Conservation (phyloP, 2,329 filamentous ascomycete genomes). For the Alternaria sp. region DNA sequence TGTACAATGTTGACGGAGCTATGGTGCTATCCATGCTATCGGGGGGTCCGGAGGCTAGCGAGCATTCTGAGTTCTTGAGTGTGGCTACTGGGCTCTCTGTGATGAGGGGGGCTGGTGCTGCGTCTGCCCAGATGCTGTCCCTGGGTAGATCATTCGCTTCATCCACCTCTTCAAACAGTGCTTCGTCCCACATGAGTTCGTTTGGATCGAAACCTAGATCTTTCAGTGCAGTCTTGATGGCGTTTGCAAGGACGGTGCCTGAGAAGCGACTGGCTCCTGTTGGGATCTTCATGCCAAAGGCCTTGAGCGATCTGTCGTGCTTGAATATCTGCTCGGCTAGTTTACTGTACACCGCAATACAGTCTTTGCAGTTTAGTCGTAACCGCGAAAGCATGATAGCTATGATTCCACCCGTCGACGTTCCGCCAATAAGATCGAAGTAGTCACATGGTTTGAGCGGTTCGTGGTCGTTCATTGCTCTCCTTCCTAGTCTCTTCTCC, state of each 20-base stretch:
- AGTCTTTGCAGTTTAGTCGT: slow-evolving; percentile 49
- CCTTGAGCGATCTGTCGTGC: slow-evolving; percentile 47
- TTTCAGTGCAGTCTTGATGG: slow-evolving; percentile 47
- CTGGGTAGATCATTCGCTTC: slow-evolving; percentile 32
- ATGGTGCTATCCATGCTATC: slow-evolving; percentile 4
- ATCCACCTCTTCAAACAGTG: slow-evolving; percentile 49
- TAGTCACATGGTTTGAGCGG: slow-evolving; percentile 52
- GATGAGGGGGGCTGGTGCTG: slow-evolving; percentile 26
- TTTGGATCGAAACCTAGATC: slow-evolving; percentile 46
- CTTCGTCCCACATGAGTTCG: slow-evolving; percentile 54
- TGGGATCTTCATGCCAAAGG: slow-evolving; percentile 49
- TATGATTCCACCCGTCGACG: slow-evolving; percentile 53
- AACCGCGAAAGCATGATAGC: slow-evolving; percentile 52
- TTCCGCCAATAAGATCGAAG: slow-evolving; percentile 53
- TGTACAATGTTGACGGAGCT: slow-evolving; percentile 17
- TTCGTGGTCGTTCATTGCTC: slow-evolving; percentile 36
- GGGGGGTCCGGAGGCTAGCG: slow-evolving; percentile 19
- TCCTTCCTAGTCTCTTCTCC: slow-evolving; percentile 48
- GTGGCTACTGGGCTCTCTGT: slow-evolving; percentile 42
- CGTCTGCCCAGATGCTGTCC: slow-evolving; percentile 50
- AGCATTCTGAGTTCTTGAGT: slow-evolving; percentile 25
- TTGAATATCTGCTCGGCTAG: slow-evolving; percentile 51
- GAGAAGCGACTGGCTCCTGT: slow-evolving; percentile 50
- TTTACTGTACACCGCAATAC: slow-evolving; percentile 50
- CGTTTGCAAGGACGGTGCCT: slow-evolving; percentile 47